Evolutionary conservation across 1,284 basidiomycete species (phyloP), one percentile per base, ranked within the genome.

Genomic region (Volvariella volvacea): DNA sequence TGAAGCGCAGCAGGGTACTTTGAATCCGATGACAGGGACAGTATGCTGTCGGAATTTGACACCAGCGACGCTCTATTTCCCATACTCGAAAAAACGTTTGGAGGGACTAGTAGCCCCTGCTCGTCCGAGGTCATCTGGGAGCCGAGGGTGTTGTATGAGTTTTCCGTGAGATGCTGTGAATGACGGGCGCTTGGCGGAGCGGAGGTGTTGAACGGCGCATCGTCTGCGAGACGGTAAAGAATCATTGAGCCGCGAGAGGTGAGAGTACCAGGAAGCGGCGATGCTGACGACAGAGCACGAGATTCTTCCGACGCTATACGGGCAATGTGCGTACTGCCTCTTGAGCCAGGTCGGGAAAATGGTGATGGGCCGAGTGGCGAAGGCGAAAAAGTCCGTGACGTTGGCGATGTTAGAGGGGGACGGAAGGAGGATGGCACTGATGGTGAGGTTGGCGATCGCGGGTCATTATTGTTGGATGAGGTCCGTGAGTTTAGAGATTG

Each of bases 21-120:
- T 10, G 61, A 61, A 45, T 67, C 64, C 0, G 53, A 51, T 7
- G 58, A 60, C 6, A 63, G 40, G 3, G 60, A 57, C 1, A 61
- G 44, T 32, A 52, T 49, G 7, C 55, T 54, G 28, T 64, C 60
- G 2, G 57, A 59, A 1, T 43, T 50, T 0, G 61, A 61, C 16
- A 52, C 42, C 30, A 54, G 47, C 2, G 60, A 62, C 14, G 42
- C 39, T 0, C 54, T 52, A 22, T 48, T 48, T 41, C 47, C 16
- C 41, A 19, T 20, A 4, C 53, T 43, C 15, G 34, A 6, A 20
- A 36, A 36, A 12, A 45, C 34, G 3, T 44, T 19, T 1, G 53
- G 53, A 8, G 53, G 54, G 9, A 42, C 28, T 33, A 50, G 46
- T 17, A 50, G 39, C 17, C 51, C 48, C 30, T 56, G 51, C 19